These are phyloP conservation scores for Myxozyma monticola DNA, from an alignment of 805 yeast species.

Conservation along the genomic window DNA sequence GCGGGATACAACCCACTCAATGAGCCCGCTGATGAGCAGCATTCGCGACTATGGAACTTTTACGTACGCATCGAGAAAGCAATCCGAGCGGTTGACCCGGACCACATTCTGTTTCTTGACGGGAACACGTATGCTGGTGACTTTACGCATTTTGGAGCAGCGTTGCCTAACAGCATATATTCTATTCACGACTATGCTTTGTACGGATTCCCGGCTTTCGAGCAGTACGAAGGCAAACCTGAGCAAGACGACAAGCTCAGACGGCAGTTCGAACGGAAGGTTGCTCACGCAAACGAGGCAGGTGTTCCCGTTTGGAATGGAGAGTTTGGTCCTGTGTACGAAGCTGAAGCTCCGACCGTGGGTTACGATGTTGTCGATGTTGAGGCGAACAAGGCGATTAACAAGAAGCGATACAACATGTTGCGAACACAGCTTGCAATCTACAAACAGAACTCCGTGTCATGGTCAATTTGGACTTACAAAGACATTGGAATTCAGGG, in stretches of 20 bases:
- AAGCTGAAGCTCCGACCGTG: conserved; percentile 42
- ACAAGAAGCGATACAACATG: conserved; percentile 45
- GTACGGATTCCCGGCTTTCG: conserved; percentile 48
- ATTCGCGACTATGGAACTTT: conserved; percentile 44
- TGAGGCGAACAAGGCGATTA: conserved; percentile 41
- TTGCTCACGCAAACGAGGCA: conserved; percentile 44
- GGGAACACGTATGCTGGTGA: conserved; percentile 56
- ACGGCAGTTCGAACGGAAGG: conserved; percentile 46
- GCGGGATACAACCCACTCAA: conserved; percentile 57
- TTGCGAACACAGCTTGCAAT: conserved; percentile 49
- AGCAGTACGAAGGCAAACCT: conserved; percentile 41
- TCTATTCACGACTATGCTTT: conserved; percentile 51
- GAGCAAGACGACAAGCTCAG: conserved; percentile 43
- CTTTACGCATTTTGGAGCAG: conserved; percentile 49
- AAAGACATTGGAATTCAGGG: conserved; percentile 57
- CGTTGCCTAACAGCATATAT: conserved; percentile 48
- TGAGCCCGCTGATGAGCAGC: conserved; percentile 53
- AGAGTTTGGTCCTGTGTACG: conserved; percentile 54
- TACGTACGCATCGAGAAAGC: conserved; percentile 44
- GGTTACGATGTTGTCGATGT: too few relatives aligned
- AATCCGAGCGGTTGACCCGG: conserved; percentile 48
- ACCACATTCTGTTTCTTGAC: conserved; percentile 52
- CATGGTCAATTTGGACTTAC: conserved; percentile 56
- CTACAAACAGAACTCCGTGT: conserved; percentile 42
- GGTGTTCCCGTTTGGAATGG: conserved; percentile 57